Conservation (phyloP, 1,284 basidiomycete genomes). For the Stygiomarasmius scandens region DNA sequence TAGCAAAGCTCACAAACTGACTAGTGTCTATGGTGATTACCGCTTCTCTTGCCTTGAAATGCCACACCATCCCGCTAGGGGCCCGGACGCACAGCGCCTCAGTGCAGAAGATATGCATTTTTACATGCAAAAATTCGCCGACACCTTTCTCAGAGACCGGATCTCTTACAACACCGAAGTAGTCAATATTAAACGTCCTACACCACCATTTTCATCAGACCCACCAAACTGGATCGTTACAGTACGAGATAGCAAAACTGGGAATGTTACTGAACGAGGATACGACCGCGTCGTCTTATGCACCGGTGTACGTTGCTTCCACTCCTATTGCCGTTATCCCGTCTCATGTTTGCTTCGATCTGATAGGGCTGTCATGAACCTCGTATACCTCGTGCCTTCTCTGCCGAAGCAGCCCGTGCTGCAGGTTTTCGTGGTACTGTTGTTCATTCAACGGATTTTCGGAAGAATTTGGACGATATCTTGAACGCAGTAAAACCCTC, state of each 20-base stretch:
- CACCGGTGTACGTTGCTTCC: slow-evolving; percentile 48
- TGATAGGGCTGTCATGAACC: slow-evolving; percentile 56
- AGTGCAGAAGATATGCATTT: slow-evolving; percentile 51
- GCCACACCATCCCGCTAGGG: slow-evolving; percentile 34
- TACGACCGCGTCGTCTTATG: slow-evolving; percentile 51
- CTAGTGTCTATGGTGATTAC: slow-evolving; percentile 63
- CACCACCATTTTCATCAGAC: slow-evolving; percentile 18
- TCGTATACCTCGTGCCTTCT: slow-evolving; percentile 41
- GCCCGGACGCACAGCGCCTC: slow-evolving; percentile 43
- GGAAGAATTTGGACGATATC: slow-evolving; percentile 41
- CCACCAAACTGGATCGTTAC: slow-evolving; percentile 37
- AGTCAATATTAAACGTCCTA: slow-evolving; percentile 39
- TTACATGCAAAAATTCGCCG: slow-evolving; percentile 56
- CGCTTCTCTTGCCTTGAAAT: slow-evolving; percentile 56
- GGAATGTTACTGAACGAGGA: slow-evolving; percentile 24
- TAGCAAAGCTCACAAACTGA: not conserved
- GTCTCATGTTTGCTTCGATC: not conserved
- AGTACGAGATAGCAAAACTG: slow-evolving; percentile 38
- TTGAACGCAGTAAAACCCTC: slow-evolving; percentile 27
- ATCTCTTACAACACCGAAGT: slow-evolving; percentile 52
- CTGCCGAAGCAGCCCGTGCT: slow-evolving; percentile 31
- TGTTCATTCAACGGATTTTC: slow-evolving; percentile 54
- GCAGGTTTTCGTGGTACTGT: slow-evolving; percentile 48
- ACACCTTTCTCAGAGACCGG: slow-evolving; percentile 44
- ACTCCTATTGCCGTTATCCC: not conserved